phyloP scores from a whole-genome alignment of 441 rosid genomes.

The Gossypium schwendimanii region DNA sequence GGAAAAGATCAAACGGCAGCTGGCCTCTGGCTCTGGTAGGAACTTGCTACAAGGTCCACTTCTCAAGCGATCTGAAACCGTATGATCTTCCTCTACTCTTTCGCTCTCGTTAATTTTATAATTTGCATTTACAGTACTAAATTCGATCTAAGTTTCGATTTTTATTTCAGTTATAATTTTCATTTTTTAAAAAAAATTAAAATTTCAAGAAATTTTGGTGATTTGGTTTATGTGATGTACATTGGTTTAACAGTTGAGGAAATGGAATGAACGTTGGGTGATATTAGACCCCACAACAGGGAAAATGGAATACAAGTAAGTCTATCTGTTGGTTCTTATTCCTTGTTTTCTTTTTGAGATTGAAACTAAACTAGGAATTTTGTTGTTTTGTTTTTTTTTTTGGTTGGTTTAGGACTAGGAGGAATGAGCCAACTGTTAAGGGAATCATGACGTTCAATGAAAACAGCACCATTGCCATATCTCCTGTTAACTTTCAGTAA shows the following conservation, averaged over 20 bases:
- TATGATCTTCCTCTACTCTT: constrained; percentile 21
- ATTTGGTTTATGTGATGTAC: not conserved
- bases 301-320: constrained; percentile 96
- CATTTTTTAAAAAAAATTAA: not conserved
- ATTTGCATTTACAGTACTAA: not conserved
- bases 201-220: not conserved
- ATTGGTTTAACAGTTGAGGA: constrained; percentile 51
- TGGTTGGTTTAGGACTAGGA: constrained; percentile 50
- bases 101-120: not conserved
- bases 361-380: not conserved
- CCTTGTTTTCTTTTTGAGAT: not conserved
- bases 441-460: constrained; percentile 76
- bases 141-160: not conserved
- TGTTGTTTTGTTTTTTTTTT: not conserved
- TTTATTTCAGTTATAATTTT: not conserved
- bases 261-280: constrained; percentile 97
- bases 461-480: constrained; percentile 74
- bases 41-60: constrained; percentile 89
- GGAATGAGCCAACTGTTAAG: constrained; percentile 78
- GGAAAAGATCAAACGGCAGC: constrained; percentile 91
- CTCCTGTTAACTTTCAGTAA: constrained; percentile 97
- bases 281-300: constrained; percentile 95
- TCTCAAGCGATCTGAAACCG: constrained; percentile 95
- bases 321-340: not conserved
- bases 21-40: constrained; percentile 87